These are phyloP conservation scores for Moesziomyces antarcticus DNA, from an alignment of 1,284 basidiomycete genomes.

Conservation along the genomic window DNA sequence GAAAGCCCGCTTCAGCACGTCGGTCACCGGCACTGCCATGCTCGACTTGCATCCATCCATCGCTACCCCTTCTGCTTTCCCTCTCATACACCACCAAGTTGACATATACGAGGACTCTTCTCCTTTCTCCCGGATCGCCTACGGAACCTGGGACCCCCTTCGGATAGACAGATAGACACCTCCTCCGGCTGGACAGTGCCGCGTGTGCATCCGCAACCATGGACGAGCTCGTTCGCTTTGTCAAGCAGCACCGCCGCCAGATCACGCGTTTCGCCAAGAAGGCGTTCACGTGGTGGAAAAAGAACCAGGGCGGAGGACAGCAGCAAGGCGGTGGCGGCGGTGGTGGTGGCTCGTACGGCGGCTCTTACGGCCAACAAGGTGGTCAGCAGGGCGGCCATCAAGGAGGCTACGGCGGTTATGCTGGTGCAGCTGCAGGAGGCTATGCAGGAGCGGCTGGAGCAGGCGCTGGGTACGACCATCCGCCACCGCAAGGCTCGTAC, in stretches of 20 bases:
- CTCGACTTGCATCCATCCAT: no score
- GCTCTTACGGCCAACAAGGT: slow-evolving; percentile 25
- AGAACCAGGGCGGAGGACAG: slow-evolving; percentile 37
- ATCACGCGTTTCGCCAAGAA: slow-evolving; percentile 59
- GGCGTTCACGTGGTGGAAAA: slow-evolving; percentile 56
- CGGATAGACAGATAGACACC: slow-evolving; percentile 3
- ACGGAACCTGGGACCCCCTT: no score
- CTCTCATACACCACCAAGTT: no score
- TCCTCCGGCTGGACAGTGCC: no score
- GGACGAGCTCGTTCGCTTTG: slow-evolving; percentile 58
- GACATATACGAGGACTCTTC: no score
- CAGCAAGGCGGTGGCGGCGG: slow-evolving; percentile 16
- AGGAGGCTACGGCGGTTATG: neutral
- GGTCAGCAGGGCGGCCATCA: slow-evolving; percentile 8
- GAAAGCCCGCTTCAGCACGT: no score
- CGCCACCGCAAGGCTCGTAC: slow-evolving; percentile 55
- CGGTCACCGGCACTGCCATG: no score
- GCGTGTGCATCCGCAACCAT: slow-evolving; percentile 14
- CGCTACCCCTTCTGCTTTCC: no score
- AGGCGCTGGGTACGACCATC: slow-evolving; percentile 31
- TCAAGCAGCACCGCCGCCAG: slow-evolving; percentile 58
- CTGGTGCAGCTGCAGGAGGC: slow-evolving; percentile 17
- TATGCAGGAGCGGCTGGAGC: slow-evolving; percentile 26
- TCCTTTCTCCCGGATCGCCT: no score
- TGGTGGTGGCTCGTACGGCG: slow-evolving; percentile 19